A percentile compares a stretch with the other conserved stretches of the same genome.
Evolutionary conservation across 164 flowering plant genomes (phyloP).

Genomic region (Vitis labrusca): DNA sequence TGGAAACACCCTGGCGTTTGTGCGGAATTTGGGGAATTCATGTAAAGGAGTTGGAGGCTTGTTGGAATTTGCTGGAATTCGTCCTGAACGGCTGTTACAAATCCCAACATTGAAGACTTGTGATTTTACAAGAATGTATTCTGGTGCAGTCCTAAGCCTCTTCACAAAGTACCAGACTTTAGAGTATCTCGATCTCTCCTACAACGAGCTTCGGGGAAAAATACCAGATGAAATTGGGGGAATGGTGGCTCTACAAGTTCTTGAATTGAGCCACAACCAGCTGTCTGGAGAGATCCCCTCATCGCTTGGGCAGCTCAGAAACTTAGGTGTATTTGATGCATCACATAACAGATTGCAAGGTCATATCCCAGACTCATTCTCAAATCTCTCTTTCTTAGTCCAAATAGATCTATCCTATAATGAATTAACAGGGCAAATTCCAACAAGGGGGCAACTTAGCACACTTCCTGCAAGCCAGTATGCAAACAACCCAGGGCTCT

Average conservation of each 20-base stretch:
- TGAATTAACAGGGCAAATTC: constrained; percentile 77
- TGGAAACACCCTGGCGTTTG: constrained; percentile 76
- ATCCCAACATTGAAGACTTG: constrained; percentile 73
- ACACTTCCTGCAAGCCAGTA: constrained; percentile 84
- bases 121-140: constrained; percentile 75
- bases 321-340: constrained; percentile 87
- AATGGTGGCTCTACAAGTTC: constrained; percentile 75
- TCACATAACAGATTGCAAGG: constrained; percentile 86
- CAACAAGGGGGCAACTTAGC: constrained; percentile 77
- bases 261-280: constrained; percentile 69
- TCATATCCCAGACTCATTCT: constrained; percentile 77
- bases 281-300: constrained; percentile 82
- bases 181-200: constrained; percentile 89
- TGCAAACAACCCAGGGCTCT: constrained; percentile 86
- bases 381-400: constrained; percentile 77
- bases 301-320: constrained; percentile 59
- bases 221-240: constrained; percentile 84
- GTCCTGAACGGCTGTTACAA: constrained; percentile 73
- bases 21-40: constrained; percentile 79
- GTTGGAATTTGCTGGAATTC: constrained; percentile 82
- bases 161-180: constrained; percentile 73
- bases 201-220: constrained; percentile 69
- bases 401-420: constrained; percentile 83
- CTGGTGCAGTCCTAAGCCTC: constrained; percentile 73
- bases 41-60: constrained; percentile 91